Base-by-base conservation (phyloP, 441 rosid species). In the Croton setiger region DNA sequence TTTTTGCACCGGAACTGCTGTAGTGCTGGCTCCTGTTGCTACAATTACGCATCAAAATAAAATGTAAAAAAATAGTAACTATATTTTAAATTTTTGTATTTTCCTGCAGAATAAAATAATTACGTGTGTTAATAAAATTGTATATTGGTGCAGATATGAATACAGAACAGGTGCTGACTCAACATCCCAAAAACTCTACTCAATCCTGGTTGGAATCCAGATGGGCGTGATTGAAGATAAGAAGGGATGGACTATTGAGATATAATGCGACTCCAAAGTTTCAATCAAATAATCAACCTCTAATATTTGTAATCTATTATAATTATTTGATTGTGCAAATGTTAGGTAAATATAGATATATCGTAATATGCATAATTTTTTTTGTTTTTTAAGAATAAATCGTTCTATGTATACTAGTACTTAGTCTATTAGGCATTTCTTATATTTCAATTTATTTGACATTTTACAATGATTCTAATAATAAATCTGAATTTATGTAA, bases 1-100 rank as follows among this genome's bases (percentile, higher is more conserved):
- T 33, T 94, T 94, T 57, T 89, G 97, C 85, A 91, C 92, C 0
- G 96, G 98, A 77, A 91, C 93, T 12, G 96, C 93, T 8, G 93
- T 91, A 18, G 95, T 85, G 27, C 88, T 89, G 64, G 93, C 92
- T 70, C 63, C 89, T 9, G 95, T 91, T 0, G 90, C 92, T 45
- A 80, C 85, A 36, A 78, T 93, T 43, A 89, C 97, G 36, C 77
- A 87, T 71, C 84, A 81, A 69, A 77, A 77, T 55, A 83, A 68
- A 67, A 89, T 92, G 97, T 91, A 59, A 52, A 2, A n/a, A 52
- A n/a, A n/a, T n/a, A n/a, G n/a, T n/a, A n/a, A 51, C 7, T 17
- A 4, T 47, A 47, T 1, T 15, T 47, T n/a, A n/a, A n/a, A 4
- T 20, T 11, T 20, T 18, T 60, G 7, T 36, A 60, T 60, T 60